Conservation (phyloP, 176 grass and related monocot species). For the Eremochloa ophiuroides region DNA sequence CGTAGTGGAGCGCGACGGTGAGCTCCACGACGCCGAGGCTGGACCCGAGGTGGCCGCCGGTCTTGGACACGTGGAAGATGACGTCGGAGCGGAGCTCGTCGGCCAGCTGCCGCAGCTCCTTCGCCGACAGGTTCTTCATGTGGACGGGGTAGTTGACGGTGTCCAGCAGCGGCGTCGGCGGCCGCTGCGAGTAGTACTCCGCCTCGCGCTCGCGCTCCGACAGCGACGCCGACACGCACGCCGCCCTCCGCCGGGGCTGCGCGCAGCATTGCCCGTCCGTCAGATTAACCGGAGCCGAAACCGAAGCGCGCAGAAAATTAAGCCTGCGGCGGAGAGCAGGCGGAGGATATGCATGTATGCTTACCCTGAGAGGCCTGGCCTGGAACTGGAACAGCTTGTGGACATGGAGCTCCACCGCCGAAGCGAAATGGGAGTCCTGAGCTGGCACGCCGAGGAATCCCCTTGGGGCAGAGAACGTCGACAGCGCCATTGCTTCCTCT, state of each 20-base stretch:
- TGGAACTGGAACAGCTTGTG: conserved; percentile 32
- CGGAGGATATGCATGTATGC: neutral
- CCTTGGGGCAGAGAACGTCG: conserved; percentile 45
- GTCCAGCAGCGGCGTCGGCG: conserved; percentile 93
- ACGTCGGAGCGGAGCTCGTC: conserved; percentile 96
- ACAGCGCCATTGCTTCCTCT: conserved; percentile 64
- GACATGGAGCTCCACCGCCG: conserved; percentile 40
- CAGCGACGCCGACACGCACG: conserved; percentile 49
- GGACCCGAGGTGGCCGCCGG: conserved; percentile 92
- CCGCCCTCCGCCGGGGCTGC: conserved; percentile 43
- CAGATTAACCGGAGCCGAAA: neutral
- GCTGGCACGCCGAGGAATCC: conserved; percentile 35
- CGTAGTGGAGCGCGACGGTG: conserved; percentile 90
- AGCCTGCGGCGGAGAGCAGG: neutral
- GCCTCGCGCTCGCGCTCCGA: conserved; percentile 59
- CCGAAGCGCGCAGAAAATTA: neutral
- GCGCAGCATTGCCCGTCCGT: neutral
- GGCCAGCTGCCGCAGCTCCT: conserved; percentile 93
- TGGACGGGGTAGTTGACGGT: conserved; percentile 92
- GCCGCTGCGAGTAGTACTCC: conserved; percentile 82
- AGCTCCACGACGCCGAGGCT: conserved; percentile 93
- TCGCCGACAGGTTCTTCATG: conserved; percentile 92
- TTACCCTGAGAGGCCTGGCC: conserved; percentile 42
- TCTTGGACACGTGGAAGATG: conserved; percentile 97
- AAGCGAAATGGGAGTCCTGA: conserved; percentile 41